Evolutionary conservation across 257 asterid genomes (phyloP), one percentile per base, ranked within the genome.

Genomic region (Scutellaria baicalensis): DNA sequence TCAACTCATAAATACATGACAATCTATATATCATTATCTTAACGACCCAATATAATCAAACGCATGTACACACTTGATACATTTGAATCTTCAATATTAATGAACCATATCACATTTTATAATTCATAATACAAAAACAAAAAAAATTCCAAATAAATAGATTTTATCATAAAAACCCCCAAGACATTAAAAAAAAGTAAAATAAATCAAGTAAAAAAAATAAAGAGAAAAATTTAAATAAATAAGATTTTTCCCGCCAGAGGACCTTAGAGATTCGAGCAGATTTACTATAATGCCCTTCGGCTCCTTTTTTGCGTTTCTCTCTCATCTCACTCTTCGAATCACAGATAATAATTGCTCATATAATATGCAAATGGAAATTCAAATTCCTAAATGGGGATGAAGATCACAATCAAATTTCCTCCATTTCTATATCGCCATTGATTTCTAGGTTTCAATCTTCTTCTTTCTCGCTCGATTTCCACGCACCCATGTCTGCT

Each of bases 211-310:
- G n/a, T n/a, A 27, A 27, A 2, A 27, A 27, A 27, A 27, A 2
- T 1, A 1, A 31, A 13, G 1, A 9, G 0, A 3, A 38, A 40
- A 17, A 31, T 43, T 48, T 3, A 36, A 50, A 36, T 0, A 17
- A 35, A 60, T 12, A 1, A 18, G 40, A 21, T 0, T n/a, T 6
- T 73, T 81, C 82, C 82, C 85, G 85, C 85, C 79, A 74, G 61
- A 77, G 40, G 6, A 59, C 58, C 42, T 51, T 17, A 16, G 35
- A 71, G 16, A 17, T 51, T 40, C 44, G 9, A 17, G 5, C 7
- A 16, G 5, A 7, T 36, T 74, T 11, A 77, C 79, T n/a, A 51
- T 31, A 64, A 66, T 14, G 48, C 77, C 77, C 77, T 70, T 18
- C 39, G 64, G 55, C 49, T 10, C 42, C 38, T 8, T 39, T 9